phyloP scores from a whole-genome alignment of 1,284 basidiomycete species.

The Moesziomyces sp. region DNA sequence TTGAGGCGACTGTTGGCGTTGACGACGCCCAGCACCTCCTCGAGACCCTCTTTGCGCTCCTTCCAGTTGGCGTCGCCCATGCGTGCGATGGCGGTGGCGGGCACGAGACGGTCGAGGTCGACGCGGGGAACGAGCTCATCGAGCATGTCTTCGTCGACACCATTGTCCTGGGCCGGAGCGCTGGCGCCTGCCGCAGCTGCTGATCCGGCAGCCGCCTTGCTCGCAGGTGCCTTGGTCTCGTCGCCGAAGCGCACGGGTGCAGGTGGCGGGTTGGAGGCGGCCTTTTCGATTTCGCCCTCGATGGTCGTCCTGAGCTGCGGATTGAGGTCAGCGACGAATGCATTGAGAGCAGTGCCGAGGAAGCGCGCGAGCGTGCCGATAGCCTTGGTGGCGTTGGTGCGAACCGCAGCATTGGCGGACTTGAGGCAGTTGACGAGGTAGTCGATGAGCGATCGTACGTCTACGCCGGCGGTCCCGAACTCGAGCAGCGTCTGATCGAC shows the following conservation, averaged over 20 bases:
- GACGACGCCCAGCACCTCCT: conserved; percentile 82
- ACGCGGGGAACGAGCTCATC: conserved; percentile 96
- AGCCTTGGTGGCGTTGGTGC: conserved; percentile 93
- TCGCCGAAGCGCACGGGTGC: conserved; percentile 73
- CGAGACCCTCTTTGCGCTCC: conserved; percentile 92
- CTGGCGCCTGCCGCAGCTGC: conserved; percentile 7
- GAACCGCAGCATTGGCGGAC: conserved; percentile 92
- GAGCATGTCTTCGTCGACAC: conserved; percentile 55
- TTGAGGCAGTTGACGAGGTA: conserved; percentile 87
- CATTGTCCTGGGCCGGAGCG: conserved; percentile 28
- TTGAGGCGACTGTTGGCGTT: conserved; percentile 93
- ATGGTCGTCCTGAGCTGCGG: conserved; percentile 93
- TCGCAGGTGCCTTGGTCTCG: conserved; percentile 29
- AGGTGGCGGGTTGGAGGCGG: conserved; percentile 81
- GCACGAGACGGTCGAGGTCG: conserved; percentile 87
- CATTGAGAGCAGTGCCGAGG: conserved; percentile 88
- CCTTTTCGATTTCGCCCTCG: conserved; percentile 90
- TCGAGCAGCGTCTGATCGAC: conserved; percentile 88
- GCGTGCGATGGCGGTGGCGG: conserved; percentile 84
- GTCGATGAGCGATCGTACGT: conserved; percentile 85
- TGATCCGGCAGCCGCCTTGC: conserved; percentile 12
- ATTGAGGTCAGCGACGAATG: conserved; percentile 92
- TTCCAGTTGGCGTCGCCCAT: conserved; percentile 94
- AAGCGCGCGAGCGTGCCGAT: conserved; percentile 91
- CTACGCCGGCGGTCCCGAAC: conserved; percentile 89